phyloP scores from a whole-genome alignment of 768 basidiomycete genomes.

The Tulasnella sp. region DNA sequence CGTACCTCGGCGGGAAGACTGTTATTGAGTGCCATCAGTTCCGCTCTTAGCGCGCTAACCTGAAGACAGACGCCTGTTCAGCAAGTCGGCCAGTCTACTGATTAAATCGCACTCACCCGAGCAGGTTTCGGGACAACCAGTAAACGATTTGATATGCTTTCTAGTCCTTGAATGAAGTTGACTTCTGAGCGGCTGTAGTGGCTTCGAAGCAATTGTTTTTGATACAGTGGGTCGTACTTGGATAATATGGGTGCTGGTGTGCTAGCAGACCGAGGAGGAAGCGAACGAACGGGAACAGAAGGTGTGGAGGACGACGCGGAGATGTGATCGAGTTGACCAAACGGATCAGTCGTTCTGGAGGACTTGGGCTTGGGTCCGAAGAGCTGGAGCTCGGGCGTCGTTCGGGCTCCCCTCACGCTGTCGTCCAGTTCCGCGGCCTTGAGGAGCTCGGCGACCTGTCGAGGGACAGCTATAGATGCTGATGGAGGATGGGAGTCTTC shows the following conservation, averaged over 20 bases:
- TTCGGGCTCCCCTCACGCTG: constrained; percentile 36
- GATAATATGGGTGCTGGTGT: constrained; percentile 41
- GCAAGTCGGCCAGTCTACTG: not conserved
- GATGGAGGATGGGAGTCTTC: constrained; percentile 17
- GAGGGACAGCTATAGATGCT: constrained; percentile 18
- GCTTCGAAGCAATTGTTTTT: constrained; percentile 61
- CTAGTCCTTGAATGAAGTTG: constrained; percentile 76
- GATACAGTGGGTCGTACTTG: constrained; percentile 54
- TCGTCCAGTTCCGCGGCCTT: not conserved
- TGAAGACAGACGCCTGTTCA: not conserved
- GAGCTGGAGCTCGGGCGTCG: constrained; percentile 53
- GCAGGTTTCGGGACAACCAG: constrained; percentile 89
- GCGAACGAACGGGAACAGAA: constrained; percentile 19
- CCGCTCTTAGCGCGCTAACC: constrained; percentile 91
- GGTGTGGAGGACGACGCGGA: constrained; percentile 23
- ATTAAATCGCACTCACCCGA: constrained; percentile 26
- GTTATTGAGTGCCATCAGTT: constrained; percentile 90
- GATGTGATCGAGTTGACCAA: constrained; percentile 50
- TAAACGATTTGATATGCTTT: constrained; percentile 85
- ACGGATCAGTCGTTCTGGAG: constrained; percentile 45
- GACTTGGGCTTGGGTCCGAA: constrained; percentile 39
- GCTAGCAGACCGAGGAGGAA: constrained; percentile 18
- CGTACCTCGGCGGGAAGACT: constrained; percentile 88
- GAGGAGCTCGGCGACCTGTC: not conserved
- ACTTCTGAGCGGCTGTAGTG: constrained; percentile 87